phyloP scores from a whole-genome alignment of 225 moss, liverwort and hornwort genomes.

The Ulota crispa region DNA sequence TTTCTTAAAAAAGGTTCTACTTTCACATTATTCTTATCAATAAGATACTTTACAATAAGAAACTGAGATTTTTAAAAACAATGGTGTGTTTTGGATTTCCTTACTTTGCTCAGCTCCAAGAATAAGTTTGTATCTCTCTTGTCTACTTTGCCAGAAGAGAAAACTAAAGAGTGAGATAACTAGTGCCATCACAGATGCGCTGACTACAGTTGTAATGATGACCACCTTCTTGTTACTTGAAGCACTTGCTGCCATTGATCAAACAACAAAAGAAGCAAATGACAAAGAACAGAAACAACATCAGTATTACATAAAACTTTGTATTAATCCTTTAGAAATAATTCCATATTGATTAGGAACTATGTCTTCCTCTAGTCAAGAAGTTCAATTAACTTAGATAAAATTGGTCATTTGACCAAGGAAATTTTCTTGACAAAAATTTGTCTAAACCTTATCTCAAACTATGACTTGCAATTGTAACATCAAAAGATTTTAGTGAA shows the following conservation, averaged over 20 bases:
- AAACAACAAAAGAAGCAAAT: background rate
- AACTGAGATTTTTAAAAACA: background rate
- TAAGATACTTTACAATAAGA: background rate
- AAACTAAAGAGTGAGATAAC: constrained; percentile 7
- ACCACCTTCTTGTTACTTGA: constrained; percentile 13
- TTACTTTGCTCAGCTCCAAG: constrained; percentile 35
- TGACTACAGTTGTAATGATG: constrained; percentile 4
- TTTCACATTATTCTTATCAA: background rate
- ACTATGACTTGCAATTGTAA: too few species aligned
- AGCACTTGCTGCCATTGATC: background rate
- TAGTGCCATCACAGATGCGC: background rate
- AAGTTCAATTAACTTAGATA: background rate
- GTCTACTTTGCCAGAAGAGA: constrained; percentile 29
- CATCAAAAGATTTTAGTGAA: too few species aligned
- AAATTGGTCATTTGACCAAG: too few species aligned
- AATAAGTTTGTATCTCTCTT: constrained; percentile 27
- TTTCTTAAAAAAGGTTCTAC: background rate
- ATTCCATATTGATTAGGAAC: too few species aligned
- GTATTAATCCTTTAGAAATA: background rate
- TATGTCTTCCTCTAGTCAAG: background rate
- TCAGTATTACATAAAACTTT: background rate
- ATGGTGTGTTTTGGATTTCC: background rate
- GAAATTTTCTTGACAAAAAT: too few species aligned
- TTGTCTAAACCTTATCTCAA: too few species aligned
- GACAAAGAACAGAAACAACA: background rate